These are phyloP conservation scores for Basidioascus undulatus DNA, from an alignment of 768 basidiomycete species.

Conservation along the genomic window DNA sequence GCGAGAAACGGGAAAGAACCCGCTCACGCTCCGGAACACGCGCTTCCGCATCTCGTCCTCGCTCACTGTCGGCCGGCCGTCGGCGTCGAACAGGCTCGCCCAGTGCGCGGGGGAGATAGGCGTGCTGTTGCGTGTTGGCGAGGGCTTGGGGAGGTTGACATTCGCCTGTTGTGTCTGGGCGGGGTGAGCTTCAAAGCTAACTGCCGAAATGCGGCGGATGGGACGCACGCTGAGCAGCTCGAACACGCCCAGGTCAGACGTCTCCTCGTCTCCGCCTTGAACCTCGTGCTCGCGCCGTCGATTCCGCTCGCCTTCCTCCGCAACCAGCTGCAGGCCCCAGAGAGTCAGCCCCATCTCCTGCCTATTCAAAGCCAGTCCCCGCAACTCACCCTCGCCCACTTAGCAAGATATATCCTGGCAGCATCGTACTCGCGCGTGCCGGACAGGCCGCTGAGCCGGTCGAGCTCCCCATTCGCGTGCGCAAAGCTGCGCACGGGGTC, in stretches of 20 bases:
- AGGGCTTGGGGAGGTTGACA: constrained; percentile 55
- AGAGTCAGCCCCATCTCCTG: neutral
- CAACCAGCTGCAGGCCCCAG: constrained; percentile 25
- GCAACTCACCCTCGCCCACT: constrained; percentile 49
- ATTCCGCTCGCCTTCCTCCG: constrained; percentile 87
- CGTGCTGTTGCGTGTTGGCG: constrained; percentile 51
- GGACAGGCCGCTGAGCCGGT: neutral
- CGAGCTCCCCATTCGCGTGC: constrained; percentile 51
- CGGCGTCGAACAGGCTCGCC: too few species aligned
- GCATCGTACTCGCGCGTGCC: constrained; percentile 52
- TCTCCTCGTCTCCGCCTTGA: constrained; percentile 26
- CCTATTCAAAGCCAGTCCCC: neutral
- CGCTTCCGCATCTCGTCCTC: constrained; percentile 48
- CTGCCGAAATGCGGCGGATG: neutral
- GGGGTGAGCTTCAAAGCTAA: neutral
- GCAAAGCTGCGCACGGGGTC: constrained; percentile 80
- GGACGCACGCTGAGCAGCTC: constrained; percentile 29
- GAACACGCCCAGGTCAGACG: constrained; percentile 59
- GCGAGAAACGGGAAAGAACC: neutral
- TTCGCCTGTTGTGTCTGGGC: constrained; percentile 13
- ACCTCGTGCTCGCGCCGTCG: constrained; percentile 40
- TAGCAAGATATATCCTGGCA: constrained; percentile 80
- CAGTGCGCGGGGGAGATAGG: too few species aligned
- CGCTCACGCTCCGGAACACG: constrained; percentile 44
- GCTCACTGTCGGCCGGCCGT: constrained; percentile 40